Percentiles rank a stretch among this genome's conserved stretches.
phyloP scores from a whole-genome alignment of 1,284 basidiomycete species.

The Trichosporon ovoides region DNA sequence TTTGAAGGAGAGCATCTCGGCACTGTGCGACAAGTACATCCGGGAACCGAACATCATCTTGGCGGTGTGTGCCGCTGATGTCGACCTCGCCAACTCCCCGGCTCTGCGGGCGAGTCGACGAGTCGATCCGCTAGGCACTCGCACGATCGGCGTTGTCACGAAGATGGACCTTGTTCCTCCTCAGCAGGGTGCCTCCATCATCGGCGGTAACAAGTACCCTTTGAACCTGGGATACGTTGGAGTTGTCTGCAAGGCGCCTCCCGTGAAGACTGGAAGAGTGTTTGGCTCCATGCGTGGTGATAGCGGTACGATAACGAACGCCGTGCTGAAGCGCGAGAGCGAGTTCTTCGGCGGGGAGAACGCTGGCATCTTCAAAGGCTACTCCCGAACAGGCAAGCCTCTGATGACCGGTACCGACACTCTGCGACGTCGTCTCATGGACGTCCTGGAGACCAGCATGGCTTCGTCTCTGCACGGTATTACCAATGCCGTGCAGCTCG shows the following conservation, averaged over 20 bases:
- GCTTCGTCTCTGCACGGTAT: conserved; percentile 90
- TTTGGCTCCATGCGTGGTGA: conserved; percentile 39
- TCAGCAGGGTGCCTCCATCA: conserved; percentile 71
- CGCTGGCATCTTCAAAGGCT: conserved; percentile 35
- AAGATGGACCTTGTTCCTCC: conserved; percentile 97
- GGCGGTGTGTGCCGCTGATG: conserved; percentile 95
- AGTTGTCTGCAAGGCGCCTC: conserved; percentile 78
- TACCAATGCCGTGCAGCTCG: conserved; percentile 91
- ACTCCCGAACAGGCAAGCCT: neutral
- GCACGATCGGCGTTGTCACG: conserved; percentile 96
- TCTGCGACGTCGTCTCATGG: conserved; percentile 82
- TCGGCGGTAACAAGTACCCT: conserved; percentile 89
- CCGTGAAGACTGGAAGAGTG: conserved; percentile 38
- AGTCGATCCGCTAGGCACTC: conserved; percentile 87
- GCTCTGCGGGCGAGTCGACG: conserved; percentile 86
- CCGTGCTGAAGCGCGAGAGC: conserved; percentile 66
- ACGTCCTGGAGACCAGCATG: conserved; percentile 96
- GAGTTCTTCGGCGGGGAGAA: conserved; percentile 73
- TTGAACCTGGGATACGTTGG: conserved; percentile 95
- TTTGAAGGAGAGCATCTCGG: conserved; percentile 85
- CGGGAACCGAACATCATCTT: conserved; percentile 96
- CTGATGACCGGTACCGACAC: conserved; percentile 87
- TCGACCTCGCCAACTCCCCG: conserved; percentile 96
- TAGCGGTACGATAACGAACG: conserved; percentile 49
- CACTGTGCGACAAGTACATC: conserved; percentile 92